phyloP scores from a whole-genome alignment of 2,329 filamentous ascomycete species.

The Hypoxylon sp. region DNA sequence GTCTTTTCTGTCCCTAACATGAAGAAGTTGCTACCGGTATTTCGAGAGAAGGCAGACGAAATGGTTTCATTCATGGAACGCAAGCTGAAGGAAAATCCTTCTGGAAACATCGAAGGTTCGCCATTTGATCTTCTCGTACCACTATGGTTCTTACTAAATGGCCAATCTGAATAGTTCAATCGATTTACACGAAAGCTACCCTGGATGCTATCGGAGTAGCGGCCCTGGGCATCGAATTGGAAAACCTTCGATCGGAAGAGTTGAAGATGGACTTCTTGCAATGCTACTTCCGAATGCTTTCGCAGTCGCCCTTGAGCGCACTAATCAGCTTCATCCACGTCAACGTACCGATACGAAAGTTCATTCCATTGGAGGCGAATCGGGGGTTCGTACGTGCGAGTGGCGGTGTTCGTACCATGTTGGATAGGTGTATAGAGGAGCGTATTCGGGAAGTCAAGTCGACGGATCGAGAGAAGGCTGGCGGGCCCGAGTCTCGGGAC shows the following conservation, averaged over 20 bases:
- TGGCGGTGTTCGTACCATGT: conserved; percentile 46
- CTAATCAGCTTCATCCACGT: conserved; percentile 49
- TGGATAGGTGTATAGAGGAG: conserved; percentile 46
- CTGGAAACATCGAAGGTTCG: conserved; percentile 32
- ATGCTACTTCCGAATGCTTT: conserved; percentile 47
- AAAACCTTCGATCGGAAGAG: conserved; percentile 43
- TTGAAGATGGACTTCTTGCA: conserved; percentile 45
- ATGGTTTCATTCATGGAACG: conserved; percentile 46
- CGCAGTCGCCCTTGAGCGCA: conserved; percentile 41
- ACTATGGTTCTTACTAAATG: neutral
- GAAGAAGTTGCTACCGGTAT: conserved; percentile 52
- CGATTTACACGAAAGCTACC: conserved; percentile 44
- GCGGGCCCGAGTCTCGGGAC: conserved; percentile 40
- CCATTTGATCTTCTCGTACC: neutral
- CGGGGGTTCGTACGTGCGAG: conserved; percentile 52
- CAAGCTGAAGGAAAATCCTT: conserved; percentile 35
- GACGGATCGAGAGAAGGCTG: conserved; percentile 33
- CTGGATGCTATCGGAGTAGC: conserved; percentile 54
- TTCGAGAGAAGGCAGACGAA: conserved; percentile 52
- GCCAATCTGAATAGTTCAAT: conserved; percentile 45
- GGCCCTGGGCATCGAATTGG: conserved; percentile 52
- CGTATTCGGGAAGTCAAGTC: conserved; percentile 43
- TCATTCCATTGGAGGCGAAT: conserved; percentile 54
- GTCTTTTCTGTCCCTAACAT: conserved; percentile 52
- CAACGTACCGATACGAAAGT: conserved; percentile 52